Evolutionary conservation across 305 asterid species (phyloP), one percentile per base, ranked within the genome.

Genomic region (Ajuga reptans): DNA sequence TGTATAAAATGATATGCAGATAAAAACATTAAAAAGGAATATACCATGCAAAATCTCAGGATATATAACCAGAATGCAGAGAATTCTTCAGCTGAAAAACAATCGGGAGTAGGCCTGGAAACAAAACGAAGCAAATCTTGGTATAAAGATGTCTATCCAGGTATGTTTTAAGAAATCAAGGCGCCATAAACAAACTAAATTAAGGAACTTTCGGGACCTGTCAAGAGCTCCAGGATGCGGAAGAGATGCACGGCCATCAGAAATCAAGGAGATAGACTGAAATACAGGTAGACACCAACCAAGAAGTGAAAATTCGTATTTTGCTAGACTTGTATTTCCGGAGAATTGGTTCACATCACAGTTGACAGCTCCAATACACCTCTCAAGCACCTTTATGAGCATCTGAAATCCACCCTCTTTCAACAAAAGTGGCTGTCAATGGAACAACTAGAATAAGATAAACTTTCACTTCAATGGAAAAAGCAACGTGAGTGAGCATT

Each of bases 211-310:
- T 56, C 83, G 70, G 50, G 62, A 93, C 99, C 96, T 84, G 68
- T 80, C 89, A 51, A 29, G 75, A 61, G 27, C 71, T 74, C 78
- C 86, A 73, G 84, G 76, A 75, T 71, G 80, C 69, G 78, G 82
- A 27, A 72, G 53, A 66, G 84, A 79, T 76, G 79, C 68, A 58
- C 76, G 81, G 45, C 81, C 75, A 66, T 84, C 92, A 78, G 79
- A 70, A 52, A 86, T 80, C 72, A 90, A 80, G 72, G 89, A 70
- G 75, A 93, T 75, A 27, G 87, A 86, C 83, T 81, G 86, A 65
- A 85, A 82, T 64, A 82, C 83, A 64, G 92, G 97, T 63, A 80
- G 68, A 72, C 82, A 89, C 95, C 92, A 93, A 78, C 86, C 72
- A 74, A 86, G 75, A 41, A 66, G 71, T 41, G 89, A 78, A 78